Base-by-base conservation (phyloP, 2,329 filamentous ascomycete species). In the Cyclaneusma minus region DNA sequence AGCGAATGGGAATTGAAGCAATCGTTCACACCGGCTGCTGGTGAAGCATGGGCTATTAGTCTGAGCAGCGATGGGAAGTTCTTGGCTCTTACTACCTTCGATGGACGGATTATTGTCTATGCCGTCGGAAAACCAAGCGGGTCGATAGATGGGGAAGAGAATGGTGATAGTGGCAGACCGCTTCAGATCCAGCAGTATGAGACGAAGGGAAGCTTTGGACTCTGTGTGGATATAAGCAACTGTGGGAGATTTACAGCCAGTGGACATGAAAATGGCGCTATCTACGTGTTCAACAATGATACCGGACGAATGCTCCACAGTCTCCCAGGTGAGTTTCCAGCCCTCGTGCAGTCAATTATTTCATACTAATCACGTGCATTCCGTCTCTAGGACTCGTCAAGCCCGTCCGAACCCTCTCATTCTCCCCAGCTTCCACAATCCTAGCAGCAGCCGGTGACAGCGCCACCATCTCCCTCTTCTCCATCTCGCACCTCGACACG, bases 281-380 rank as follows among this genome's bases (percentile, higher is more conserved):
- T 95, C 35, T 94, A 94, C 54, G 72, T 98, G 34, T 98, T 95
- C 62, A 85, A 84, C 58, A 95, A 93, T 43, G 76, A 84, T 39
- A 83, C 79, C 1, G 81, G 82, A 3, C 70, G 82, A 28, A 69
- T 98, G 40, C 62, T 81, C 8, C 87, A 93, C 51, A 89, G 83
- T 6, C 60, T 98, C 13, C 75, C 82, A 29, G 76, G 80, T 80
- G 56, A 34, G 62, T 43, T 3, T n/a, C 7, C 21, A 14, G 15
- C 9, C 20, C 12, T 20, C 18, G 7, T 20, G 18, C 18, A 21
- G 26, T 18, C 10, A n/a, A 11, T 20, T 11, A 10, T 14, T 6
- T 13, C 14, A 18, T 28, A 5, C 21, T 16, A 29, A 14, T 22
- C 21, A 15, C 13, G 16, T 25, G 22, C 39, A 50, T 29, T 50